phyloP scores from a whole-genome alignment of 495 filamentous ascomycete species.

The Xylaria venustula region DNA sequence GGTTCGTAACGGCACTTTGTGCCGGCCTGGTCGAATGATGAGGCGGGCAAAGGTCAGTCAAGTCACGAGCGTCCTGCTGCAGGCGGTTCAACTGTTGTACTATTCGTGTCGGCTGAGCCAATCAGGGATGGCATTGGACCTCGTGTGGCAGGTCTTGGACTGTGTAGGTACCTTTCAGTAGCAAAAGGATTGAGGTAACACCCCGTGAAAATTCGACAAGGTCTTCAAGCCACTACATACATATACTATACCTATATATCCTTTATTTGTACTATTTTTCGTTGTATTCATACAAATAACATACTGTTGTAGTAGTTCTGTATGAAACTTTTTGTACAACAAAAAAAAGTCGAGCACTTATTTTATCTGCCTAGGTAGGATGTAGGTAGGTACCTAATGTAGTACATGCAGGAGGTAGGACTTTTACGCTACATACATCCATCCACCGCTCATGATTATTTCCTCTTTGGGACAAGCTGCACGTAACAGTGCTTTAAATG shows the following conservation, averaged over 20 bases:
- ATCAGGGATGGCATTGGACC: background rate
- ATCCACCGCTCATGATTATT: background rate
- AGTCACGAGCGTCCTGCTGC: background rate
- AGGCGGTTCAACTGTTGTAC: conserved; percentile 4
- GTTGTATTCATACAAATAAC: too few species aligned
- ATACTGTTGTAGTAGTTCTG: too few species aligned
- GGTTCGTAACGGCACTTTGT: conserved; percentile 1
- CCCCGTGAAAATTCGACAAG: too few species aligned
- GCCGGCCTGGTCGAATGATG: background rate
- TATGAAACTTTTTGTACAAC: too few species aligned
- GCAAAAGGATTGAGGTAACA: too few species aligned
- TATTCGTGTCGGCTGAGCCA: conserved; percentile 1
- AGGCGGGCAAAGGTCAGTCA: background rate
- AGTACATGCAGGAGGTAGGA: too few species aligned
- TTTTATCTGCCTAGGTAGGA: too few species aligned
- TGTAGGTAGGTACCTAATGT: background rate
- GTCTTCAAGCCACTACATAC: too few species aligned
- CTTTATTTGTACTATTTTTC: too few species aligned
- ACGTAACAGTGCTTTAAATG: background rate
- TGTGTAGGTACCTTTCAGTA: background rate
- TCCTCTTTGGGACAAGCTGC: conserved; percentile 1
- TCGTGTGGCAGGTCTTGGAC: background rate
- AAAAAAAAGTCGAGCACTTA: too few species aligned
- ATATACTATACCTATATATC: too few species aligned
- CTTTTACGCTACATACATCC: background rate